Evolutionary conservation across 2,329 filamentous ascomycete genomes (phyloP).

Genomic region (Gaeumannomyces sp.): DNA sequence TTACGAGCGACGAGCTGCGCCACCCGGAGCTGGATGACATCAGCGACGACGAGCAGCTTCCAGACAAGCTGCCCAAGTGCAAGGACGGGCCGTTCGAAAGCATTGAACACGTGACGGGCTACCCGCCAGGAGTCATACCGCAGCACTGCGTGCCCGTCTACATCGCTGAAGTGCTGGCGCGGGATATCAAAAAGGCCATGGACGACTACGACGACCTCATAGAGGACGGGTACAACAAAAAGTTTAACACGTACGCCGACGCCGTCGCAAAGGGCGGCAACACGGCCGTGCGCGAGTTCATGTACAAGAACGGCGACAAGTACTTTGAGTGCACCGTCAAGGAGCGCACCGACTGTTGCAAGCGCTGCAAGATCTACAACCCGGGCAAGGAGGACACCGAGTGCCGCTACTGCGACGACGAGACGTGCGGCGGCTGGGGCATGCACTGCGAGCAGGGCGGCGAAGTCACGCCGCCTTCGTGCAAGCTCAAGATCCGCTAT

Average conservation of each 20-base stretch:
- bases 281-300: background rate
- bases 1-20: slow-evolving; percentile 11
- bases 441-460: too few relatives aligned
- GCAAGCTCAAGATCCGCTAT: too few relatives aligned
- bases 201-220: background rate
- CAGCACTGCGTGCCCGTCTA: background rate
- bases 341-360: background rate
- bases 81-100: background rate
- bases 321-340: background rate
- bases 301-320: background rate
- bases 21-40: background rate
- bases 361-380: background rate
- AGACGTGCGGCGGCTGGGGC: background rate
- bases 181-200: background rate
- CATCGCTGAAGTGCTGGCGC: background rate
- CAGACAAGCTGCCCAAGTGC: background rate
- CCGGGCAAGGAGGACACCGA: background rate
- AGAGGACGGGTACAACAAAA: background rate
- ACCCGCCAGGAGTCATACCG: background rate
- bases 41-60: background rate
- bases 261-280: background rate
- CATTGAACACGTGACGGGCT: background rate
- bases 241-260: background rate
- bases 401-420: background rate
- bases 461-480: too few relatives aligned